phyloP scores from a whole-genome alignment of 352 stramenopile species.

The Globisporangium sylvaticum region DNA sequence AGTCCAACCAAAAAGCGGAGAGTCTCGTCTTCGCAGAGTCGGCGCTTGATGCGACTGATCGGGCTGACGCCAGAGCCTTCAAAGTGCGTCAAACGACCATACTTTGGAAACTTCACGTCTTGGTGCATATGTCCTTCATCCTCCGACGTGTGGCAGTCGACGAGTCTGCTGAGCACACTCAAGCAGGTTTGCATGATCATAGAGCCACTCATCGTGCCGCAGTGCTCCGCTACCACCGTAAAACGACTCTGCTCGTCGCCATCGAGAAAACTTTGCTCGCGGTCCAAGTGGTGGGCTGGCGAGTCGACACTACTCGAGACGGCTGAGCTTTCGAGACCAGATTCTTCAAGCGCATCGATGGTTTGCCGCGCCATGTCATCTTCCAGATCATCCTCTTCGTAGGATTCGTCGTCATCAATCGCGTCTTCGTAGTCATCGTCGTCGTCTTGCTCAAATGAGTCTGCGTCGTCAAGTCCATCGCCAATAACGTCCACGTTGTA shows the following conservation, averaged over 20 bases:
- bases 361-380: constrained; percentile 44
- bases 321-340: constrained; percentile 39
- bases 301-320: constrained; percentile 33
- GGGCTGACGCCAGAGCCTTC: constrained; percentile 76
- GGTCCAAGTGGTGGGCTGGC: constrained; percentile 21
- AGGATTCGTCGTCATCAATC: constrained; percentile 21
- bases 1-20: constrained; percentile 79
- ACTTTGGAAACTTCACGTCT: constrained; percentile 75
- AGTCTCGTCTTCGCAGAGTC: constrained; percentile 70
- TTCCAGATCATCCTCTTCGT: constrained; percentile 33
- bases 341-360: constrained; percentile 64
- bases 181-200: constrained; percentile 89
- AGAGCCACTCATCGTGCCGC: constrained; percentile 70
- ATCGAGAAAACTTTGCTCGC: constrained; percentile 24
- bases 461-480: constrained; percentile 42
- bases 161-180: constrained; percentile 74
- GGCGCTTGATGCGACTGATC: constrained; percentile 71
- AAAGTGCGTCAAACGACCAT: constrained; percentile 76
- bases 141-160: constrained; percentile 80
- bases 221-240: constrained; percentile 75
- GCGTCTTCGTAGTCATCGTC: constrained; percentile 37
- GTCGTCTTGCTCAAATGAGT: constrained; percentile 53
- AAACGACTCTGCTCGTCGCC: constrained; percentile 49
- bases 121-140: constrained; percentile 79
- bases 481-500: constrained; percentile 58